Percentiles rank a stretch among this genome's conserved stretches.
phyloP scores from a whole-genome alignment of 805 yeast species.

The Candida ficus region DNA sequence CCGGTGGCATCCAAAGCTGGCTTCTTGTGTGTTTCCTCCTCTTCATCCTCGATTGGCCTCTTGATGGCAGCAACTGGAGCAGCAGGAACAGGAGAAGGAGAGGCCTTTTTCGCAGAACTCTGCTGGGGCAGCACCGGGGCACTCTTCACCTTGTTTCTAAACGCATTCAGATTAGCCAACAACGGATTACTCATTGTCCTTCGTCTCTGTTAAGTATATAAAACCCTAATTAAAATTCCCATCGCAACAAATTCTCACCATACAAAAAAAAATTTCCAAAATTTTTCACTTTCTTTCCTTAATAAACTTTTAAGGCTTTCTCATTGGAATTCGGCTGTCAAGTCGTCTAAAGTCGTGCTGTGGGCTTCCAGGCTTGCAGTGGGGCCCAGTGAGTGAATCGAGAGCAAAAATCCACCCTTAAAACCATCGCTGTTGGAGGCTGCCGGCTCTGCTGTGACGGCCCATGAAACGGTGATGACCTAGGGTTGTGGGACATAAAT shows the following conservation, averaged over 20 bases:
- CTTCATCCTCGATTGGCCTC: constrained; percentile 18
- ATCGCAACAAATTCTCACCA: not conserved
- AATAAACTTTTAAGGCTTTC: too few relatives aligned
- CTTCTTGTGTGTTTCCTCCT: constrained; percentile 22
- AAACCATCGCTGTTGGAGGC: constrained; percentile 99
- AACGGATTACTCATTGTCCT: constrained; percentile 32
- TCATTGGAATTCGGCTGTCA: not conserved
- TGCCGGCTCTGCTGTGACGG: constrained; percentile 49
- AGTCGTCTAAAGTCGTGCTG: not conserved
- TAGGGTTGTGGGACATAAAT: constrained; percentile 67
- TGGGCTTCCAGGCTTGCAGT: not conserved
- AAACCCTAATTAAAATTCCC: not conserved
- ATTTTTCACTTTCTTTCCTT: too few relatives aligned
- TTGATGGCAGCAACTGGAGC: constrained; percentile 16
- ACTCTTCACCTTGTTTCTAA: constrained; percentile 53
- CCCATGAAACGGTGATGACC: constrained; percentile 98
- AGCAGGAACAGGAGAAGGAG: constrained; percentile 11
- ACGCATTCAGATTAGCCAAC: constrained; percentile 58
- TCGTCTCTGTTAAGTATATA: not conserved
- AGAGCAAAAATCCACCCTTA: constrained; percentile 38
- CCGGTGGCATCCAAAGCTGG: constrained; percentile 27
- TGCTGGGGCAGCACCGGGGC: constrained; percentile 41
- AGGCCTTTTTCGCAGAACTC: constrained; percentile 7
- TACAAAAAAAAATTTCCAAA: not conserved
- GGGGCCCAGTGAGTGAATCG: not conserved